Evolutionary conservation across 2,329 filamentous ascomycete species (phyloP).

Genomic region (Aurifilum marmelostoma): DNA sequence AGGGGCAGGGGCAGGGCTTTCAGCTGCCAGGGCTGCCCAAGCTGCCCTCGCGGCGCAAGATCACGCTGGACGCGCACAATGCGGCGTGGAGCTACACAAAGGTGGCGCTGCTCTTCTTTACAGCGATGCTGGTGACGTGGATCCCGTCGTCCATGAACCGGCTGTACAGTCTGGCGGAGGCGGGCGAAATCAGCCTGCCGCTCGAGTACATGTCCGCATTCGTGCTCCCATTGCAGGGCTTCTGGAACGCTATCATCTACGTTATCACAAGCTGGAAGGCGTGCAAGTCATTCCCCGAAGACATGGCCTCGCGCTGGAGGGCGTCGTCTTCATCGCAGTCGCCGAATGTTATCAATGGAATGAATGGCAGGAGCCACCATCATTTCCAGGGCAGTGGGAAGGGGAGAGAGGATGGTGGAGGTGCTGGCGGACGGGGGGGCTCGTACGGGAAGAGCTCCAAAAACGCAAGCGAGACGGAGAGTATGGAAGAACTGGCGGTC

Average conservation of each 20-base stretch:
- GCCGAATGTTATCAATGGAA: background rate
- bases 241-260: conserved; percentile 85
- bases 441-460: conserved; percentile 4
- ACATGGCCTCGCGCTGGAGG: conserved; percentile 34
- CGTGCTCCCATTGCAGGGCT: conserved; percentile 79
- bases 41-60: conserved; percentile 38
- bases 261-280: conserved; percentile 69
- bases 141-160: conserved; percentile 78
- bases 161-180: conserved; percentile 68
- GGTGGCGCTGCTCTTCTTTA: conserved; percentile 72
- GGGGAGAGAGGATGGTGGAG: conserved; percentile 10
- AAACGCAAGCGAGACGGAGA: conserved; percentile 17
- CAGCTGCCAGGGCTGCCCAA: conserved; percentile 31
- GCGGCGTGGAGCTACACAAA: conserved; percentile 73
- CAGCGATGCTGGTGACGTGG: conserved; percentile 73
- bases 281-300: conserved; percentile 53
- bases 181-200: conserved; percentile 53
- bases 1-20: conserved; percentile 18
- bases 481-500: conserved; percentile 24
- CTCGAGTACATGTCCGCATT: conserved; percentile 73
- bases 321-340: background rate
- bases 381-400: background rate
- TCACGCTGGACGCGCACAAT: conserved; percentile 58
- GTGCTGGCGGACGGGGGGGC: background rate
- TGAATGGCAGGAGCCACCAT: conserved; percentile 10